Evolutionary conservation across 257 asterid genomes (phyloP), one percentile per base, ranked within the genome.

Genomic region (Solanum lycopersicoides): DNA sequence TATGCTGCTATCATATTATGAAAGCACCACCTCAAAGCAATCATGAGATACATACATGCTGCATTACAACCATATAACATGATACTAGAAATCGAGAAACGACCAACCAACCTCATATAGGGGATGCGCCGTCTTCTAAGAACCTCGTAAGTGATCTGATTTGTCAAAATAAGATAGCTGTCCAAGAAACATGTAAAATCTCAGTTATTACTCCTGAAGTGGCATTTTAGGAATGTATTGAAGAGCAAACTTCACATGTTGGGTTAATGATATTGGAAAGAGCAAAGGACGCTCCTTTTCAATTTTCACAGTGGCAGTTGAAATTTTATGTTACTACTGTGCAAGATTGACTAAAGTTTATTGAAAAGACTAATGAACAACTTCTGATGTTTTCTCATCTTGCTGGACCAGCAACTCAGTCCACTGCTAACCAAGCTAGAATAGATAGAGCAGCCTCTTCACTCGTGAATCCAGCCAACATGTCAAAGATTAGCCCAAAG

Each of bases 131-230:
- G 89, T 88, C 98, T 93, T 88, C 97, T 92, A 53, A 96, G 98
- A 82, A 94, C 95, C 91, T 97, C 99, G 32, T 93, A 97, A 42
- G 99, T 97, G 85, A 98, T 97, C 89, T 97, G 99, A 88, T 97
- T 97, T 75, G 98, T 96, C 95, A 95, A 60, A 86, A 93, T 92
- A 88, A 97, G 98, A 92, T 94, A 97, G 94, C 99, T 97, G 96
- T 85, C 87, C 53, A 90, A 91, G 18, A 30, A 30, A 80, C 41
- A 30, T 10, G 84, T 9, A 80, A 45, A 47, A 30, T 23, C 12
- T 50, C 68, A 80, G 68, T 80, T 80, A 80, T 47, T 80, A 47
- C 30, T 80, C 85, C 68, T 80, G 25, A 79, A 44, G 84, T 45
- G n/a, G 16, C 84, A 44, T 80, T 47, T 45, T 30, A 80, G 30